Percentiles rank a stretch among this genome's conserved stretches.
phyloP scores from a whole-genome alignment of 1,284 basidiomycete species.

The Papiliotrema terrestris region DNA sequence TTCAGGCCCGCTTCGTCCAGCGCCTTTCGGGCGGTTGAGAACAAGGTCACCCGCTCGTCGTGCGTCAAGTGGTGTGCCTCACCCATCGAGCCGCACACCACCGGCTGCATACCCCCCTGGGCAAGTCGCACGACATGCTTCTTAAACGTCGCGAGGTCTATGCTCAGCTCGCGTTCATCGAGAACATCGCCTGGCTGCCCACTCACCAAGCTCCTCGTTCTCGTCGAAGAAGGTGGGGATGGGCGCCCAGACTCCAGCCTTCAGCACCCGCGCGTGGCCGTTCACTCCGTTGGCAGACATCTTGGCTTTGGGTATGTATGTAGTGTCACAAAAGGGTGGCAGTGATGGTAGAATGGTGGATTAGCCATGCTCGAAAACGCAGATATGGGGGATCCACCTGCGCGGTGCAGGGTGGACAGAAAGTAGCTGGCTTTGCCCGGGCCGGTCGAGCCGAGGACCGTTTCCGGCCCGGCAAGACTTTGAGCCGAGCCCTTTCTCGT shows the following conservation, averaged over 20 bases:
- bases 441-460: no score
- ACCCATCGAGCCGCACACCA: conserved; percentile 63
- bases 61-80: conserved; percentile 72
- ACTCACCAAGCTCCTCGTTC: conserved; percentile 75
- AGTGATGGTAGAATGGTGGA: background rate
- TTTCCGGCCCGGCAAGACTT: no score
- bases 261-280: conserved; percentile 55
- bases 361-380: no score
- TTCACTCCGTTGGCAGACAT: conserved; percentile 12
- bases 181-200: conserved; percentile 69
- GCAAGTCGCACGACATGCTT: conserved; percentile 69
- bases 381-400: no score
- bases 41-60: conserved; percentile 65
- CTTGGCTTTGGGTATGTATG: background rate
- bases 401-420: no score
- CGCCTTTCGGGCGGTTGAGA: conserved; percentile 66
- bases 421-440: no score
- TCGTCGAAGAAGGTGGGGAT: conserved; percentile 79
- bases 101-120: conserved; percentile 66
- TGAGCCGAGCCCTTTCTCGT: no score
- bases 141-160: conserved; percentile 69
- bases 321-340: background rate
- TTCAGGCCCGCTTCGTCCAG: conserved; percentile 64
- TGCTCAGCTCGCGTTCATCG: conserved; percentile 13
- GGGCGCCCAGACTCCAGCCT: conserved; percentile 76